A percentile compares a stretch with the other conserved stretches of the same genome.
These are phyloP conservation scores for Pleurotus tuber-regium DNA, from an alignment of 768 basidiomycete genomes.

Conservation along the genomic window DNA sequence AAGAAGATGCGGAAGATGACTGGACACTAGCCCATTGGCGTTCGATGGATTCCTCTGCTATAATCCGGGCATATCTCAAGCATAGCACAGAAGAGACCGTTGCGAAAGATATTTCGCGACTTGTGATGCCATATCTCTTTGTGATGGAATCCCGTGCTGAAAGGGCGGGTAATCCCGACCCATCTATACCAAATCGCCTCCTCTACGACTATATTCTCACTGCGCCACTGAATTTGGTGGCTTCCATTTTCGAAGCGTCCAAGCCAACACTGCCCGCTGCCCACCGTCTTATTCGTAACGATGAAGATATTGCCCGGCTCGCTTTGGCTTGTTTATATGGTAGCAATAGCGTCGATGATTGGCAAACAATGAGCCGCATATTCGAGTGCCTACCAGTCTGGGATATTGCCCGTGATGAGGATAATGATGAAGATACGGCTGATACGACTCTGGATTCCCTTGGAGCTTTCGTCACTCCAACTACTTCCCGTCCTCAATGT, in stretches of 20 bases:
- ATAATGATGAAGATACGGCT: constrained; percentile 69
- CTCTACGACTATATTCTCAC: constrained; percentile 72
- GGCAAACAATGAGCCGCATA: constrained; percentile 84
- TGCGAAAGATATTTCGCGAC: constrained; percentile 62
- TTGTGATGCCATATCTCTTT: constrained; percentile 91
- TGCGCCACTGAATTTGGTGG: constrained; percentile 63
- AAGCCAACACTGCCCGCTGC: constrained; percentile 79
- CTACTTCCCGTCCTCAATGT: constrained; percentile 52
- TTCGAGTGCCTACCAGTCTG: constrained; percentile 97
- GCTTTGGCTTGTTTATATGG: constrained; percentile 91
- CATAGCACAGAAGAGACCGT: constrained; percentile 67
- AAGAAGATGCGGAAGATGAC: constrained; percentile 48
- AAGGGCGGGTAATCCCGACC: constrained; percentile 70
- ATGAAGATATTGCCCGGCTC: constrained; percentile 81
- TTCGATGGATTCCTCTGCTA: constrained; percentile 56
- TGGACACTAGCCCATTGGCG: constrained; percentile 81
- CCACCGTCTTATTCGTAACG: constrained; percentile 74
- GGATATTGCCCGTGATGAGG: constrained; percentile 57
- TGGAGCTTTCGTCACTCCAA: constrained; percentile 75
- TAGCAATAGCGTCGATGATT: constrained; percentile 64
- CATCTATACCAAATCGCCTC: constrained; percentile 57
- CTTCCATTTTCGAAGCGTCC: constrained; percentile 83
- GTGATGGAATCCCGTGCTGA: constrained; percentile 89
- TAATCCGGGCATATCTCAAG: constrained; percentile 74
- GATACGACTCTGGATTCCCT: constrained; percentile 82